Evolutionary conservation across 257 asterid species (phyloP), one percentile per base, ranked within the genome.

Genomic region (Solanum arcanum): DNA sequence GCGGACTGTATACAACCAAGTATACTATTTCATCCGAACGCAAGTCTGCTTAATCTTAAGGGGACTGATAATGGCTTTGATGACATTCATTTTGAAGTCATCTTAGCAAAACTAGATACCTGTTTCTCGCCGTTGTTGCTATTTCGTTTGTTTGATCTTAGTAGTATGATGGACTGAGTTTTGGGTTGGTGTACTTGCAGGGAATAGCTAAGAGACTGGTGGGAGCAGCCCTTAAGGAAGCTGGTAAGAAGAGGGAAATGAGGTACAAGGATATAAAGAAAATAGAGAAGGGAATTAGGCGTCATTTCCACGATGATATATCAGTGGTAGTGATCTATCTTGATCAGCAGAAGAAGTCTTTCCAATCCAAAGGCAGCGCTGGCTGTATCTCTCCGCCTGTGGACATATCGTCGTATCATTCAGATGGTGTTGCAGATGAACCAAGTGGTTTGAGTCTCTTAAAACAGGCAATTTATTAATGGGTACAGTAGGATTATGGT

Each of bases 221-320:
- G 42, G 27, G 84, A 78, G 84, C 66, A 15, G 84, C 84, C 39
- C 66, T 78, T 46, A 78, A 46, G 41, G 84, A 78, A 31, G 84
- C 84, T 78, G 27, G 42, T 46, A 78, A 27, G 84, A 78, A 78
- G 84, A 78, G 84, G 66, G 84, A 78, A 66, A 78, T 78, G 84
- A 46, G 84, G 66, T 78, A 78, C 66, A 78, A 27, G 42, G 84
- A 80, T 42, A 46, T 80, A 46, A 80, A 80, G 84, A 80, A 80
- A 49, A 80, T 80, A 80, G 84, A 80, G 66, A 47, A 80, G 68
- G 84, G 84, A 18, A 47, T 80, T 80, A 80, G 84, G 9, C 84
- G 84, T 46, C 84, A 80, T 80, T 80, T 80, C 84, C 84, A 80
- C 66, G 84, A 80, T 47, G 84, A 80, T 29, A 80, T 80, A 80